Conservation (phyloP, 495 filamentous ascomycete genomes). For the Neurospora sp. region DNA sequence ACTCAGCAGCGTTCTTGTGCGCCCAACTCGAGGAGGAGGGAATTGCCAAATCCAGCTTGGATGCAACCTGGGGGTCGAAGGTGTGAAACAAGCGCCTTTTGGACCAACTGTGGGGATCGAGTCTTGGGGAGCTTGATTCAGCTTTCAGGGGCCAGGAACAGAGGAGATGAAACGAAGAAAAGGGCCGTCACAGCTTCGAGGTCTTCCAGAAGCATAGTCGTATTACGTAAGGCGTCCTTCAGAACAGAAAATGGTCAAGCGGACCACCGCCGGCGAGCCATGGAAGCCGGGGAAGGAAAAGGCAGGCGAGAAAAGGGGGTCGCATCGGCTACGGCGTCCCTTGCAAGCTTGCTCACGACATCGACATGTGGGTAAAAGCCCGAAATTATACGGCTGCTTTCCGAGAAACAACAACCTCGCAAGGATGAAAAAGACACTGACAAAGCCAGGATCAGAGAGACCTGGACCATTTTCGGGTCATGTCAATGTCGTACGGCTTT, state of each 20-base stretch:
- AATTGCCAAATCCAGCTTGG: not conserved
- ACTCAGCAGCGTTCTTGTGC: not conserved
- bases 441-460: not conserved
- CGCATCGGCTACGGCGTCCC: not conserved
- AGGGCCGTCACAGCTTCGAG: not conserved
- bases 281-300: not conserved
- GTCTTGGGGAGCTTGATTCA: not conserved
- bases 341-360: not conserved
- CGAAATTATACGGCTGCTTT: not conserved
- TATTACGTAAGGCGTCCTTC: not conserved
- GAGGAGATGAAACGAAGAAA: not conserved
- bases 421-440: not conserved
- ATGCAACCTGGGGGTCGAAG: not conserved
- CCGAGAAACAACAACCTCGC: not conserved
- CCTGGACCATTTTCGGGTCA: not conserved
- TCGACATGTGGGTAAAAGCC: not conserved
- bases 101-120: not conserved
- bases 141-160: not conserved
- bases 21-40: not conserved
- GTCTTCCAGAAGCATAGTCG: not conserved
- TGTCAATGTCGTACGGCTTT: not conserved
- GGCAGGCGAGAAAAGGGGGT: not conserved
- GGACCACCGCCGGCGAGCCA: not conserved
- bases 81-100: not conserved
- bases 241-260: not conserved